phyloP scores from a whole-genome alignment of 164 flowering plant genomes.

The Houttuynia cordata region DNA sequence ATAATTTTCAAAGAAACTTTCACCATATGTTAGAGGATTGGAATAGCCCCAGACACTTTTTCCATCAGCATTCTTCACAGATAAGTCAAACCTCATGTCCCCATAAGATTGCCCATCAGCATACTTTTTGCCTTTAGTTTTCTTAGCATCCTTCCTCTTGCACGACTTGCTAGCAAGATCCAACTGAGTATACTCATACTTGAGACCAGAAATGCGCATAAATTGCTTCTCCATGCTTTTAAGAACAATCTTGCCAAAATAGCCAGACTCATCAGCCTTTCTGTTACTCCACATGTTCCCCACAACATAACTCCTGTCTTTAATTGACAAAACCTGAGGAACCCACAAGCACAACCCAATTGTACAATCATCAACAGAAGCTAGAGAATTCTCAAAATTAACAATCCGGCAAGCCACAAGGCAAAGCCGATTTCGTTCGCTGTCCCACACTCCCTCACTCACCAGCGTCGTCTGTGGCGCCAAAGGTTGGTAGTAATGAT shows the following conservation, averaged over 20 bases:
- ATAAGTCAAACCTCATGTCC: conserved; percentile 36
- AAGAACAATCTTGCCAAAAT: conserved; percentile 26
- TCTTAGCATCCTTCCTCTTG: conserved; percentile 9
- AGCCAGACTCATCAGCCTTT: conserved; percentile 23
- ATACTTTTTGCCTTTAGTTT: conserved; percentile 16
- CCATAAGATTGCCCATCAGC: conserved; percentile 27
- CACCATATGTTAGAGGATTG: conserved; percentile 27
- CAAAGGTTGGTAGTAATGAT: conserved; percentile 9
- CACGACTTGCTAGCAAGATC: conserved; percentile 29
- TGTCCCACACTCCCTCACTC: conserved; percentile 58
- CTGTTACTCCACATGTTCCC: conserved; percentile 50
- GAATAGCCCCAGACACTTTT: conserved; percentile 23
- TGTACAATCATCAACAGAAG: conserved; percentile 46
- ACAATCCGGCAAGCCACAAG: conserved; percentile 38
- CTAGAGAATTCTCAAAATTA: conserved; percentile 13
- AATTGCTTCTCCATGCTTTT: conserved; percentile 6
- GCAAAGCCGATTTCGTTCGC: conserved; percentile 17
- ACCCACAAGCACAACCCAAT: conserved; percentile 31
- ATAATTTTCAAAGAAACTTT: conserved; percentile 12
- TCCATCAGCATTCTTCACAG: conserved; percentile 13
- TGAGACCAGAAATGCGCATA: conserved; percentile 15
- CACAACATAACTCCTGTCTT: conserved; percentile 17
- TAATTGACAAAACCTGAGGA: conserved; percentile 31
- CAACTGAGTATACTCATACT: conserved; percentile 37
- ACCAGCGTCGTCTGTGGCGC: conserved; percentile 28